Evolutionary conservation across 2,329 filamentous ascomycete species (phyloP).

Genomic region (Juglanconis oblonga): DNA sequence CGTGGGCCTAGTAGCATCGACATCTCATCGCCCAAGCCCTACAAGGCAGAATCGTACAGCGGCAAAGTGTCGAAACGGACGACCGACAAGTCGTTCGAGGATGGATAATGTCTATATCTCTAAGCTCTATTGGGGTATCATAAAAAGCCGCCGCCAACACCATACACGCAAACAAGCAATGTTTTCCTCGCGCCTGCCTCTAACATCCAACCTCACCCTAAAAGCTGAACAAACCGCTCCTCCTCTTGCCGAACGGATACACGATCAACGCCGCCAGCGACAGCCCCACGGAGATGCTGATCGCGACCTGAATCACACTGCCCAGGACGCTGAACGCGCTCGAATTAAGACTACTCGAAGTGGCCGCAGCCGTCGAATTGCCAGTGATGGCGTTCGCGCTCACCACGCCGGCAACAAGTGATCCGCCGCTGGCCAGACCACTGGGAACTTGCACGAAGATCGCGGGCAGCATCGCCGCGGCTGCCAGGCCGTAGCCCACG

Average conservation of each 20-base stretch:
- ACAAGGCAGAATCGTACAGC: too few species aligned
- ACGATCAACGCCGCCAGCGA: slow-evolving; percentile 55
- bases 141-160: too few species aligned
- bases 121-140: too few species aligned
- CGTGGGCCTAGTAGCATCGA: too few species aligned
- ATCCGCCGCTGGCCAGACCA: slow-evolving; percentile 59
- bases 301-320: slow-evolving; percentile 59
- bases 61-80: too few species aligned
- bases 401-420: slow-evolving; percentile 55
- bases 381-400: slow-evolving; percentile 53
- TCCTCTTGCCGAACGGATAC: slow-evolving; percentile 55
- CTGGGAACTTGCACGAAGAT: slow-evolving; percentile 73
- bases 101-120: too few species aligned
- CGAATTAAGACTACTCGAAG: slow-evolving; percentile 34
- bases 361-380: slow-evolving; percentile 34
- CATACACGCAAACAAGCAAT: too few species aligned
- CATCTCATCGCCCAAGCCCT: too few species aligned
- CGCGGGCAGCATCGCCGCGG: slow-evolving; percentile 79
- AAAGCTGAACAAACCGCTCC: slow-evolving; percentile 56
- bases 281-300: slow-evolving; percentile 60
- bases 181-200: too few species aligned
- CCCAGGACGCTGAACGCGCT: slow-evolving; percentile 53
- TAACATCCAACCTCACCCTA: slow-evolving; percentile 22
- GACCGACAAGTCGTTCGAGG: too few species aligned
- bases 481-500: slow-evolving; percentile 73